Evolutionary conservation across 345 rosid species (phyloP).

Genomic region (Ricinus communis): DNA sequence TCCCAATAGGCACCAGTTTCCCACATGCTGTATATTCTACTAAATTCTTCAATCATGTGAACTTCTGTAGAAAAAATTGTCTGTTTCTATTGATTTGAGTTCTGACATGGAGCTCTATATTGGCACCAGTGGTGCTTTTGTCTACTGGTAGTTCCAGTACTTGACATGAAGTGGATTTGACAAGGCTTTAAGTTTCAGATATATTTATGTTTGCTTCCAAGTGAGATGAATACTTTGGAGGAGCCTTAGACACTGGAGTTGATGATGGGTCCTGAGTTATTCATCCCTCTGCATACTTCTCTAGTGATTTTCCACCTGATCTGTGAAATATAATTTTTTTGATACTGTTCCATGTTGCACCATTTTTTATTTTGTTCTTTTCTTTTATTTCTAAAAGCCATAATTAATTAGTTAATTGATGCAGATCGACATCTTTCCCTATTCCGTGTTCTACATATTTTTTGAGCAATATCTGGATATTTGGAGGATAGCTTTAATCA

Average conservation of each 20-base stretch:
- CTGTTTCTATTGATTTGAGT: background rate
- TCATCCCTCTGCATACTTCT: background rate
- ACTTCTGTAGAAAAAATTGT: background rate
- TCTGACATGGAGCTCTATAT: background rate
- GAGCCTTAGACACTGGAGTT: background rate
- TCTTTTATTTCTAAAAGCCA: background rate
- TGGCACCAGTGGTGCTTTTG: background rate
- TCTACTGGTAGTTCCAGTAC: background rate
- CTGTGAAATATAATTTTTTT: background rate
- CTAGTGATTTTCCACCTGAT: background rate
- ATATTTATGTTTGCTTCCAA: background rate
- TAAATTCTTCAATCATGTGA: background rate
- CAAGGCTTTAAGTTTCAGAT: background rate
- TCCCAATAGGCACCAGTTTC: too few species aligned
- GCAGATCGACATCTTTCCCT: conserved; percentile 30
- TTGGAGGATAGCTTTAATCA: conserved; percentile 29
- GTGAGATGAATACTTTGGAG: background rate
- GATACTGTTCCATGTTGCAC: background rate
- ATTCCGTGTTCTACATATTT: conserved; percentile 32
- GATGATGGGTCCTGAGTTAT: background rate
- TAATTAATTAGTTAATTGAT: background rate
- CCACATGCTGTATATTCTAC: background rate
- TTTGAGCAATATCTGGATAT: conserved; percentile 34
- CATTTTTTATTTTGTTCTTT: background rate
- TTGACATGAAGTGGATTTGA: background rate